Conservation (phyloP, 1,284 basidiomycete genomes). For the Mrakiaceae sp. region DNA sequence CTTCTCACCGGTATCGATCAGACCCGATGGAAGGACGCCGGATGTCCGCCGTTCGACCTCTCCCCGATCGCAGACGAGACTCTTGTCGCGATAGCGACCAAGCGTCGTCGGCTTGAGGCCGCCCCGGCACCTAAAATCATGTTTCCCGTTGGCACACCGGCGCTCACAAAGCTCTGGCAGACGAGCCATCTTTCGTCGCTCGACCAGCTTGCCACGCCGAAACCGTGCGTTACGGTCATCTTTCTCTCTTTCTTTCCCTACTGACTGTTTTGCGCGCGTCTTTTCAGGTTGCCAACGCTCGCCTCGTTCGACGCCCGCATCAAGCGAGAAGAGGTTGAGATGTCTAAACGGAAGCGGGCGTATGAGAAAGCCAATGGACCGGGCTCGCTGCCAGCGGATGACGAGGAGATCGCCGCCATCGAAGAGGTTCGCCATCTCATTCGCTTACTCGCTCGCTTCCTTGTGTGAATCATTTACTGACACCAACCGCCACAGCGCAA, state of each 20-base stretch:
- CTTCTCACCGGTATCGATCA: neutral
- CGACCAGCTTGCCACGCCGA: neutral
- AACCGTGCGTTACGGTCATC: constrained; percentile 5
- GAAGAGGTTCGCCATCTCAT: constrained; percentile 4
- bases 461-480: too few species aligned
- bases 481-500: constrained; percentile 1
- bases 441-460: neutral
- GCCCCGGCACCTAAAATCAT: neutral
- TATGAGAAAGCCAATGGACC: neutral
- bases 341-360: neutral
- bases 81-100: constrained; percentile 1
- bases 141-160: constrained; percentile 8
- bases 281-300: neutral
- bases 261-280: neutral
- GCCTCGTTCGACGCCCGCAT: neutral
- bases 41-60: constrained; percentile 12
- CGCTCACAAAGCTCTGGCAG: constrained; percentile 12
- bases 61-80: neutral
- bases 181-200: neutral
- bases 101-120: constrained; percentile 7
- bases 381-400: neutral
- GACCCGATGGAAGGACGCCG: constrained; percentile 13
- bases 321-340: neutral
- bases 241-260: neutral
- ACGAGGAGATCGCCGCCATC: neutral